Base-by-base conservation (phyloP, 1,139 yeast genomes). In the Hyphopichia khmerensis region DNA sequence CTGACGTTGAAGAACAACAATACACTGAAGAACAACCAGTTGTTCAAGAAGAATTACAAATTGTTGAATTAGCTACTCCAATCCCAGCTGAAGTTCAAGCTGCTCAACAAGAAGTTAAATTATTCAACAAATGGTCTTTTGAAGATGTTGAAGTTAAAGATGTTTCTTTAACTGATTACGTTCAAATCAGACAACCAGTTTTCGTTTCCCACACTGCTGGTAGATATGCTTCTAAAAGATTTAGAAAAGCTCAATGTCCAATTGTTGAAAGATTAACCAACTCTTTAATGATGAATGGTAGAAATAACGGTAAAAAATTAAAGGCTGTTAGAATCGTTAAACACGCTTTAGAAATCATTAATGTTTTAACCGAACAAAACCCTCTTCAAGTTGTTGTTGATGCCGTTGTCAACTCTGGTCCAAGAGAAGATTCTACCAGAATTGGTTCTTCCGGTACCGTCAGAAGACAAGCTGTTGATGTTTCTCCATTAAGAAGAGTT, bases 381-480 rank as follows among this genome's bases (percentile, higher is more conserved):
- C 99, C 99, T 72, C 76, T 95, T 77, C 99, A 95, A 83, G 96
- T 95, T 69, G 81, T 93, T 67, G 97, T 95, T 76, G 99, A 95
- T 67, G 99, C 99, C 65, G 87, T 95, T 70, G 91, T 90, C 80
- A 95, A 95, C 96, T 88, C 97, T 62, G 99, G 99, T 77, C 96
- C 99, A 77, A 90, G 99, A 84, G 99, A 95, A 84, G 99, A 95
- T 80, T 89, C 99, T 69, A 95, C 99, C 83, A 91, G 99, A 88
- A 93, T 95, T 66, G 99, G 99, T 80, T 91, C 98, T 70, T 91
- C 98, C 68, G 99, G 99, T 87, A 88, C 99, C 70, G 99, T 95
- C 66, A 93, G 99, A 87, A 90, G 99, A 87, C 99, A 95, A 82
- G 99, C 99, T 62, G 99, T 95, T 72, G 99, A 95, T 89, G 99